phyloP scores from a whole-genome alignment of 768 basidiomycete species.

The Phylloporus scabripes region DNA sequence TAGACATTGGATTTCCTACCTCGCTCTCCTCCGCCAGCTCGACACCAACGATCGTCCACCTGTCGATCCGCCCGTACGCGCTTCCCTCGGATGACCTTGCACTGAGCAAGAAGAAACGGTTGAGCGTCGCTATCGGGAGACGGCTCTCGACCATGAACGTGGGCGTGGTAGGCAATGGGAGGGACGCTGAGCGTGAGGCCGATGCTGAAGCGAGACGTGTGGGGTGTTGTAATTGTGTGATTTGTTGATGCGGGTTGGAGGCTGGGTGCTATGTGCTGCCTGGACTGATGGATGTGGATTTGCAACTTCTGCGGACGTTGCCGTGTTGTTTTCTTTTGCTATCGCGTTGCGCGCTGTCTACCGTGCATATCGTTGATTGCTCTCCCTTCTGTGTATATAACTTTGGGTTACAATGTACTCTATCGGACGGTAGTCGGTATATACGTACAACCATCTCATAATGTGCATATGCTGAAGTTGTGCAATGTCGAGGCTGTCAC shows the following conservation, averaged over 20 bases:
- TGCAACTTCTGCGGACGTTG: background rate
- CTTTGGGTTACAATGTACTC: background rate
- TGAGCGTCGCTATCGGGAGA: slow-evolving; percentile 26
- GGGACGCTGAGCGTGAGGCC: background rate
- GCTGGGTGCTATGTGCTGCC: background rate
- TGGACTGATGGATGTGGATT: too few relatives aligned
- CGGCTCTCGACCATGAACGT: slow-evolving; percentile 14
- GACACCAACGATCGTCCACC: slow-evolving; percentile 63
- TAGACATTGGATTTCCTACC: slow-evolving; percentile 31
- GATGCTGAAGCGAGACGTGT: slow-evolving; percentile 16
- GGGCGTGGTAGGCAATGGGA: slow-evolving; percentile 1
- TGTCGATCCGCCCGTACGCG: slow-evolving; percentile 61
- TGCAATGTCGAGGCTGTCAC: background rate
- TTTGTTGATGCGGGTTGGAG: slow-evolving; percentile 27
- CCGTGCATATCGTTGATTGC: background rate
- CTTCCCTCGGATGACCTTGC: slow-evolving; percentile 45
- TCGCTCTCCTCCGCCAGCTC: slow-evolving; percentile 24
- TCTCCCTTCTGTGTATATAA: background rate
- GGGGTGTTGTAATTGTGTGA: slow-evolving; percentile 38
- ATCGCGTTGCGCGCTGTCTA: background rate
- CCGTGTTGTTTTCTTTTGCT: background rate
- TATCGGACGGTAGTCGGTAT: background rate
- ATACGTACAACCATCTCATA: background rate
- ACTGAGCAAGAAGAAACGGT: slow-evolving; percentile 51
- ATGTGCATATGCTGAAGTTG: background rate